Evolutionary conservation across 2,329 filamentous ascomycete genomes (phyloP).

Genomic region (Bipolaris cookei): DNA sequence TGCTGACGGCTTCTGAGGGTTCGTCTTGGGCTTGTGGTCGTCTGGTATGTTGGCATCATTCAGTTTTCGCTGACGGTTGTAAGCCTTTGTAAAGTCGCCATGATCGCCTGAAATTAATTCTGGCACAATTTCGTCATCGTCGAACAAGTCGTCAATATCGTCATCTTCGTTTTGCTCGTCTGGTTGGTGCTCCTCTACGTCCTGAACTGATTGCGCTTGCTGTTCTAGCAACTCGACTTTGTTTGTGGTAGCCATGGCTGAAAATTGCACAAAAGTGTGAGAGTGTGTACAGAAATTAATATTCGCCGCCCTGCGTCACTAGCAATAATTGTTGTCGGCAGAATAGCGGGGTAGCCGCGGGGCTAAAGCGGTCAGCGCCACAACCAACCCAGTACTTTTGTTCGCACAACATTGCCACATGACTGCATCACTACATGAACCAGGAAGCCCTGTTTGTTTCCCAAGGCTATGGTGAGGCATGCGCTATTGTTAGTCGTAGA

Average conservation of each 20-base stretch:
- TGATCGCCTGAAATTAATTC: conserved; percentile 65
- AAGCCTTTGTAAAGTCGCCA: conserved; percentile 79
- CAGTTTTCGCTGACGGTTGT: conserved; percentile 81
- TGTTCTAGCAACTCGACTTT: conserved; percentile 12
- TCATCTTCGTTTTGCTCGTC: conserved; percentile 60
- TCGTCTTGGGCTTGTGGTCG: conserved; percentile 70
- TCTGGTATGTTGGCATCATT: conserved; percentile 60
- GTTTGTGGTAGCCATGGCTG: conserved; percentile 24
- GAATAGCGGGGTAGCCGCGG: conserved; percentile 21
- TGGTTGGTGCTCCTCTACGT: conserved; percentile 10
- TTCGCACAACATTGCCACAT: background rate
- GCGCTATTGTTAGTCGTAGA: no score
- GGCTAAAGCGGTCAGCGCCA: conserved; percentile 17
- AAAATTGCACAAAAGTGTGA: background rate
- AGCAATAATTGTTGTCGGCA: conserved; percentile 12
- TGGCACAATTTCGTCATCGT: conserved; percentile 60
- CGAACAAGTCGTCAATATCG: conserved; percentile 68
- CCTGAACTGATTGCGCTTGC: conserved; percentile 9
- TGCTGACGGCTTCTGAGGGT: conserved; percentile 71
- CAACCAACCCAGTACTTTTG: background rate
- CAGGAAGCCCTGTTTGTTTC: background rate
- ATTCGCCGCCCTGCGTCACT: conserved; percentile 12
- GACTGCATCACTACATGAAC: background rate
- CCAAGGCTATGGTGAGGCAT: no score
- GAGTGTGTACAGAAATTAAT: conserved; percentile 12